A percentile compares a stretch with the other conserved stretches of the same genome.
Conservation (phyloP, 164 flowering plant species). For the Hamamelis virginiana region DNA sequence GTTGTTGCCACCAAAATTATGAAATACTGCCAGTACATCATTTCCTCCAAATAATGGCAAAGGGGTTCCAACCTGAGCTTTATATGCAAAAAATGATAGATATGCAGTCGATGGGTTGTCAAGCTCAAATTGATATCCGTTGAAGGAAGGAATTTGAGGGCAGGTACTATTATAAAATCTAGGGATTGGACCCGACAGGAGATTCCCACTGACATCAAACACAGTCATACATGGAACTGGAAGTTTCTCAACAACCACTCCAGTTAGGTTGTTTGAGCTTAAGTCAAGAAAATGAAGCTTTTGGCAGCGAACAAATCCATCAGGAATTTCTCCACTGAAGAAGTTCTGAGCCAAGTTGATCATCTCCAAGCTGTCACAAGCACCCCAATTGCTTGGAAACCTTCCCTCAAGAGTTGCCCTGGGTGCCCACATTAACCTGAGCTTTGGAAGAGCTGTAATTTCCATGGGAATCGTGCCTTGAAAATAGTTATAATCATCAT, state of each 20-base stretch:
- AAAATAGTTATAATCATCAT: conserved; percentile 68
- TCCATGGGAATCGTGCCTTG: conserved; percentile 64
- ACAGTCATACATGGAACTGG: conserved; percentile 66
- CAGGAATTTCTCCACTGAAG: conserved; percentile 53
- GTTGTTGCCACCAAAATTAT: conserved; percentile 68
- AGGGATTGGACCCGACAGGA: conserved; percentile 64
- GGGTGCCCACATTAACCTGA: conserved; percentile 81
- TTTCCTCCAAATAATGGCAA: conserved; percentile 29
- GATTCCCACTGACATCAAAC: conserved; percentile 72
- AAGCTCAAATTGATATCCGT: conserved; percentile 6
- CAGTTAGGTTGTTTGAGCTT: conserved; percentile 57
- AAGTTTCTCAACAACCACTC: conserved; percentile 48
- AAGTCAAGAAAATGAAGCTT: conserved; percentile 63
- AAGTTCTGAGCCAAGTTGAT: conserved; percentile 66
- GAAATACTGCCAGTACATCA: conserved; percentile 41
- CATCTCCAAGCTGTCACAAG: conserved; percentile 72
- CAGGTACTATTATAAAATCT: conserved; percentile 39
- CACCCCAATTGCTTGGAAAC: conserved; percentile 64
- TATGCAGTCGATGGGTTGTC: conserved; percentile 36
- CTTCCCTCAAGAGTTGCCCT: conserved; percentile 59
- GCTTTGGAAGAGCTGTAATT: conserved; percentile 60
- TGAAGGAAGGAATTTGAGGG: conserved; percentile 20
- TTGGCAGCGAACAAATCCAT: conserved; percentile 45
- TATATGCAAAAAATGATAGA: conserved; percentile 39
- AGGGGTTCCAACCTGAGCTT: conserved; percentile 25